Conservation (phyloP, 257 asterid genomes). For the Nicotiana sylvestris region DNA sequence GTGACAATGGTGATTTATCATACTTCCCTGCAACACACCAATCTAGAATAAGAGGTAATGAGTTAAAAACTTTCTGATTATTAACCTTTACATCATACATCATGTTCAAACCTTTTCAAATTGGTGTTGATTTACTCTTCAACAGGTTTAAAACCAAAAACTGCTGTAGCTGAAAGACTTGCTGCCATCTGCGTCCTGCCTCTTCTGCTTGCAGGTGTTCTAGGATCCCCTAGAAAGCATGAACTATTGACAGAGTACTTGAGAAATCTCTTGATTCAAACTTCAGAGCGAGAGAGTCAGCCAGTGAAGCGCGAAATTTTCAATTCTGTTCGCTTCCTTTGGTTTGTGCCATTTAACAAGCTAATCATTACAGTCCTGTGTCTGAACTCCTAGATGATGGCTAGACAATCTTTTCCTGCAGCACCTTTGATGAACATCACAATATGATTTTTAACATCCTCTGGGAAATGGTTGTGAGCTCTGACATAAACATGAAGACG, state of each 20-base stretch:
- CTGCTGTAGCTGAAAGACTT: slow-evolving; percentile 59
- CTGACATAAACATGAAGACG: slow-evolving; percentile 61
- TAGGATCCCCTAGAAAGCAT: slow-evolving; percentile 74
- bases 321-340: slow-evolving; percentile 83
- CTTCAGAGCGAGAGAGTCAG: slow-evolving; percentile 52
- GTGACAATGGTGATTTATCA: slow-evolving; percentile 63
- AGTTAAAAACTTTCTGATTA: background rate
- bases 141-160: slow-evolving; percentile 76
- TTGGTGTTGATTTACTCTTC: background rate
- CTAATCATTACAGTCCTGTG: background rate
- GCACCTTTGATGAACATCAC: slow-evolving; percentile 82
- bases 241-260: slow-evolving; percentile 60
- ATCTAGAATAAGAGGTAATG: slow-evolving; percentile 56
- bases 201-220: slow-evolving; percentile 91
- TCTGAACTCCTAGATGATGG: slow-evolving; percentile 5
- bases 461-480: slow-evolving; percentile 95
- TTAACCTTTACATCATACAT: background rate
- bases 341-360: slow-evolving; percentile 32
- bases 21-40: slow-evolving; percentile 53
- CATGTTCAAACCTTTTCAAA: slow-evolving; percentile 1
- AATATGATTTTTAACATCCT: slow-evolving; percentile 69
- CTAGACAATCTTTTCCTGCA: slow-evolving; percentile 35
- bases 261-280: slow-evolving; percentile 63
- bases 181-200: slow-evolving; percentile 85
- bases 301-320: slow-evolving; percentile 63